Conservation (phyloP, 78 protist genomes). For the Tieghemostelium lacteum region DNA sequence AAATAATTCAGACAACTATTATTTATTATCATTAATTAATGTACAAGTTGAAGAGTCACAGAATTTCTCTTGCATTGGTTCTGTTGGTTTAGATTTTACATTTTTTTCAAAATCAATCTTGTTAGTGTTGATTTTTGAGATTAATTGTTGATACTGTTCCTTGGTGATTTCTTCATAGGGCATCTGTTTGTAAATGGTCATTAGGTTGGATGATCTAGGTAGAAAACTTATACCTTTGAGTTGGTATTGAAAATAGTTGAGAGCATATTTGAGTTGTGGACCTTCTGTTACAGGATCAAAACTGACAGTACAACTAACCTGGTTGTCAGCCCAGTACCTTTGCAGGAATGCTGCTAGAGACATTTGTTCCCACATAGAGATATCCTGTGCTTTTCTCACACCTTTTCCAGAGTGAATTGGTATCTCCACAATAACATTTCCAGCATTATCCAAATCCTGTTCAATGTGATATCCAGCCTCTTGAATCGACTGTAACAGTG, state of each 20-base stretch:
- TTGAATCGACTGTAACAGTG: slow-evolving; percentile 56
- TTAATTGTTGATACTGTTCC: neutral
- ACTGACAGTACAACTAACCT: slow-evolving; percentile 92
- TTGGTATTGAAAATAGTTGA: slow-evolving; percentile 94
- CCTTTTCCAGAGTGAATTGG: slow-evolving; percentile 91
- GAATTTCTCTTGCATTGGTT: slow-evolving; percentile 65
- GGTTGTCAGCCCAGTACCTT: slow-evolving; percentile 94
- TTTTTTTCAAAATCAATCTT: too few relatives aligned
- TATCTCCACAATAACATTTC: slow-evolving; percentile 80
- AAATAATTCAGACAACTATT: too few relatives aligned
- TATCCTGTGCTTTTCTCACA: slow-evolving; percentile 58
- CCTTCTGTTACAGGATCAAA: slow-evolving; percentile 92
- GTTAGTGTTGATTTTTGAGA: too few relatives aligned
- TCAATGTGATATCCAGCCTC: slow-evolving; percentile 87
- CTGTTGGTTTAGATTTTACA: neutral
- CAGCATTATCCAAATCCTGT: slow-evolving; percentile 25
- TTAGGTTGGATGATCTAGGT: slow-evolving; percentile 1
- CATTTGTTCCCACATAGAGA: slow-evolving; percentile 96
- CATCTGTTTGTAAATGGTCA: slow-evolving; percentile 42
- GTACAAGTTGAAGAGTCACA: slow-evolving; percentile 66
- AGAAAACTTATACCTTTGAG: slow-evolving; percentile 91
- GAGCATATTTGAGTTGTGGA: slow-evolving; percentile 76
- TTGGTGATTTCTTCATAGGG: slow-evolving; percentile 70
- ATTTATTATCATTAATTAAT: too few relatives aligned
- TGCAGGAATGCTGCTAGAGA: slow-evolving; percentile 92